Evolutionary conservation across 1,139 yeast genomes (phyloP).

Genomic region (Geotrichum armillariae): DNA sequence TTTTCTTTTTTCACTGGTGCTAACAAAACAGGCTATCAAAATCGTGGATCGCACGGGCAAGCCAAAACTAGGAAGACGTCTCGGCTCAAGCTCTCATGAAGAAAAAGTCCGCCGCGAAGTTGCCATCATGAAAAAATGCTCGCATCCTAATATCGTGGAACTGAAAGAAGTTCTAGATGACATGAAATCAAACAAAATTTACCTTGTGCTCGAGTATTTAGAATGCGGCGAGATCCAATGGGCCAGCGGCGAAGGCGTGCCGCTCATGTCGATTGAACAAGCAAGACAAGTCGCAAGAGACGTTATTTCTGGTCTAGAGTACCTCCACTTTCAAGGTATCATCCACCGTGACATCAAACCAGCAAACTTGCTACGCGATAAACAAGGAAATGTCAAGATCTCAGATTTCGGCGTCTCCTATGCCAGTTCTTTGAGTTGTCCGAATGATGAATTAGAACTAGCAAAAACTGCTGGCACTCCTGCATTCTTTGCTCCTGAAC

Average conservation of each 20-base stretch:
- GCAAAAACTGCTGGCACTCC: conserved; percentile 93
- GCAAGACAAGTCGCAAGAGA: conserved; percentile 76
- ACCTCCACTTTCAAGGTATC: conserved; percentile 88
- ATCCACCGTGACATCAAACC: conserved; percentile 98
- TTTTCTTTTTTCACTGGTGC: background rate
- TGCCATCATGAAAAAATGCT: conserved; percentile 93
- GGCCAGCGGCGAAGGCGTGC: conserved; percentile 54
- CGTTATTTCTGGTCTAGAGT: conserved; percentile 86
- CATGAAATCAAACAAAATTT: conserved; percentile 76
- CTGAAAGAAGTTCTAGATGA: conserved; percentile 91
- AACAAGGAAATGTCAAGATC: conserved; percentile 78
- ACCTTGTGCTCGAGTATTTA: conserved; percentile 85
- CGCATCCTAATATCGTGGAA: conserved; percentile 87
- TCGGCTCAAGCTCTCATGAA: conserved; percentile 56
- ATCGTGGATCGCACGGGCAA: conserved; percentile 78
- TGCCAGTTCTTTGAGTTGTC: conserved; percentile 53
- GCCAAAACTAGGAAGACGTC: conserved; percentile 53
- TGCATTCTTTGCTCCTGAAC: conserved; percentile 79
- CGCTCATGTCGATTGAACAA: conserved; percentile 63
- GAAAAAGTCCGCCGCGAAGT: conserved; percentile 84
- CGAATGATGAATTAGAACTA: conserved; percentile 72
- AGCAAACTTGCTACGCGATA: conserved; percentile 78
- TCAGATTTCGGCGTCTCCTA: conserved; percentile 97
- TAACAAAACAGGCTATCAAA: conserved; percentile 62
- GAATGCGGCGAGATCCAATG: conserved; percentile 93